Evolutionary conservation across 1,284 basidiomycete species (phyloP).

Genomic region (Puccinia triticina): DNA sequence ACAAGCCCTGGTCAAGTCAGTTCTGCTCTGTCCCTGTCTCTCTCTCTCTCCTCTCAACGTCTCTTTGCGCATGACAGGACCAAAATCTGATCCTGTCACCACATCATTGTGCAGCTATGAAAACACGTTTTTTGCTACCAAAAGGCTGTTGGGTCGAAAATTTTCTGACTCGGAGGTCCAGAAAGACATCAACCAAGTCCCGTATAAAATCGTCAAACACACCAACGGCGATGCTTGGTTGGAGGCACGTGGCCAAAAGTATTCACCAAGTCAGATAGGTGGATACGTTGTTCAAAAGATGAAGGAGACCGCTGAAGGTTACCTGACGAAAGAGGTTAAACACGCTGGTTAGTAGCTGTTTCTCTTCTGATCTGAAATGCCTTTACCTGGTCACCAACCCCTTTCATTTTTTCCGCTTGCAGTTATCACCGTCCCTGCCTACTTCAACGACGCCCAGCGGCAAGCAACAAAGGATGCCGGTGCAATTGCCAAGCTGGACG

Average conservation of each 20-base stretch:
- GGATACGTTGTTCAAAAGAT: constrained; percentile 87
- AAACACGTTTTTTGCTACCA: constrained; percentile 71
- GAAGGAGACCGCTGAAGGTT: constrained; percentile 91
- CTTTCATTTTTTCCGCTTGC: constrained; percentile 67
- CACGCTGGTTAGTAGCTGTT: constrained; percentile 65
- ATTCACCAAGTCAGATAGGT: constrained; percentile 71
- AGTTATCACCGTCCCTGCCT: constrained; percentile 94
- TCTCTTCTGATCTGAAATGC: constrained; percentile 18
- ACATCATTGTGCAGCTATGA: constrained; percentile 49
- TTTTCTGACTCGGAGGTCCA: constrained; percentile 91
- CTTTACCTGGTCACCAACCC: not conserved
- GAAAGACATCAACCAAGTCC: constrained; percentile 72
- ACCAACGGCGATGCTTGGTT: constrained; percentile 71
- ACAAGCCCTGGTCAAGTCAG: constrained; percentile 94
- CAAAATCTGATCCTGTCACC: constrained; percentile 66
- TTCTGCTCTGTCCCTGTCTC: no score
- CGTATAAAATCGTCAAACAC: constrained; percentile 77
- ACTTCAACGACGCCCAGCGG: constrained; percentile 98
- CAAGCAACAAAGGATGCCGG: constrained; percentile 98
- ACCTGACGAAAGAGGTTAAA: constrained; percentile 89
- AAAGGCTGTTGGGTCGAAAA: constrained; percentile 93
- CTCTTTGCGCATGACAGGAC: constrained; percentile 69
- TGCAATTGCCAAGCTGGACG: constrained; percentile 93
- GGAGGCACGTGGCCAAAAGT: constrained; percentile 69
- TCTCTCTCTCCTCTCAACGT: not conserved